A percentile compares a stretch with the other conserved stretches of the same genome.
These are phyloP conservation scores for apple (Malus domestica) DNA, from an alignment of 306 rosid genomes.

Conservation along the genomic window DNA sequence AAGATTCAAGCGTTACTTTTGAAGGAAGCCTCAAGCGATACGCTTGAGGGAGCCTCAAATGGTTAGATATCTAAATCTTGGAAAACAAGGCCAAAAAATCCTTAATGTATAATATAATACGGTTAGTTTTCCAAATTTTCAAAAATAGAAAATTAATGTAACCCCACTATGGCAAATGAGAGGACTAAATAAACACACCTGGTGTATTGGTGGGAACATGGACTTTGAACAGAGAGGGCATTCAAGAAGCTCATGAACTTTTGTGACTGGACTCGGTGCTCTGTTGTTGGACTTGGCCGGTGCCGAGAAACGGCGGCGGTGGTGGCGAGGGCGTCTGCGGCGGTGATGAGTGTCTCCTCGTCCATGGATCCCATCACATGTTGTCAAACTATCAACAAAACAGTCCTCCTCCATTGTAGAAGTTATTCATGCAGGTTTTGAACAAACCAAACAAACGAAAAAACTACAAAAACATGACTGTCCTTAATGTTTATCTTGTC, in stretches of 20 bases:
- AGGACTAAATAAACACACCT: conserved; percentile 13
- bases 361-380: conserved; percentile 8
- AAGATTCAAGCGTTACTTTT: not conserved
- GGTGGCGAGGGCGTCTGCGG: not conserved
- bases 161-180: not conserved
- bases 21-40: no score
- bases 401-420: conserved; percentile 2
- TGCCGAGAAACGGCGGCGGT: not conserved
- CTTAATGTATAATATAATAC: not conserved
- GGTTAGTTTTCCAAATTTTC: no score
- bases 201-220: conserved; percentile 28
- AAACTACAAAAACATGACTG: not conserved
- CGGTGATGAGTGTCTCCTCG: conserved; percentile 1
- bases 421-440: not conserved
- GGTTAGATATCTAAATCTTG: not conserved
- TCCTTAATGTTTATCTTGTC: not conserved
- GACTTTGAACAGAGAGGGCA: conserved; percentile 21
- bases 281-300: not conserved
- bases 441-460: not conserved
- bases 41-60: not conserved
- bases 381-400: conserved; percentile 8
- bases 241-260: conserved; percentile 17
- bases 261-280: conserved; percentile 3
- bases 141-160: no score
- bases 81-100: not conserved